Evolutionary conservation across 176 grass and related monocot genomes (phyloP).

Genomic region (Avena atlantica): DNA sequence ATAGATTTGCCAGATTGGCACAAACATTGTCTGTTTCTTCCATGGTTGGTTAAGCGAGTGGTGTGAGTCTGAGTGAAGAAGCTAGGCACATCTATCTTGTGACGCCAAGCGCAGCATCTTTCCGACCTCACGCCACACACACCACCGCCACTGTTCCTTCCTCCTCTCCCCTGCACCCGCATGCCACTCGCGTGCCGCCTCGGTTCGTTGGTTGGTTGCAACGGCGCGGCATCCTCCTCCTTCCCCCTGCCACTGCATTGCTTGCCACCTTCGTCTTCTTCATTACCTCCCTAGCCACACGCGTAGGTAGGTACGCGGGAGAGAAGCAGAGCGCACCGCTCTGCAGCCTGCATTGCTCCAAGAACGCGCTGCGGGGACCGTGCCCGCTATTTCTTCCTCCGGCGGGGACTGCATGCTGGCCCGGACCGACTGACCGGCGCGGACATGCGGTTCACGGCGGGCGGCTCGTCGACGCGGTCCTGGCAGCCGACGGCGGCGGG

Average conservation of each 20-base stretch:
- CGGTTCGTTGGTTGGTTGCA: slow-evolving; percentile 31
- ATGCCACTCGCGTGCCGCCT: slow-evolving; percentile 1
- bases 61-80: neutral
- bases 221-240: neutral
- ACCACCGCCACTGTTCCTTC: neutral
- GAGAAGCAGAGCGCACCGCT: neutral
- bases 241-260: neutral
- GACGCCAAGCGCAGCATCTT: neutral
- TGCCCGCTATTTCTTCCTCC: neutral
- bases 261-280: neutral
- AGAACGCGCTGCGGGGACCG: neutral
- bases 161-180: neutral
- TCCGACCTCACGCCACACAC: neutral
- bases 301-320: too few species aligned
- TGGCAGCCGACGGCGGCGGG: slow-evolving; percentile 61
- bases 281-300: too few species aligned
- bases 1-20: neutral
- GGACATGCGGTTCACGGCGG: slow-evolving; percentile 58
- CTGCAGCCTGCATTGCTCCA: neutral
- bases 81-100: neutral
- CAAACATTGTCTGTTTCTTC: slow-evolving; percentile 21
- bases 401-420: neutral
- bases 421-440: neutral
- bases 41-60: slow-evolving; percentile 4
- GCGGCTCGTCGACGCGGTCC: slow-evolving; percentile 51